A percentile compares a stretch with the other conserved stretches of the same genome.
Evolutionary conservation across 805 yeast genomes (phyloP).

Genomic region (Candida ipomoeae): DNA sequence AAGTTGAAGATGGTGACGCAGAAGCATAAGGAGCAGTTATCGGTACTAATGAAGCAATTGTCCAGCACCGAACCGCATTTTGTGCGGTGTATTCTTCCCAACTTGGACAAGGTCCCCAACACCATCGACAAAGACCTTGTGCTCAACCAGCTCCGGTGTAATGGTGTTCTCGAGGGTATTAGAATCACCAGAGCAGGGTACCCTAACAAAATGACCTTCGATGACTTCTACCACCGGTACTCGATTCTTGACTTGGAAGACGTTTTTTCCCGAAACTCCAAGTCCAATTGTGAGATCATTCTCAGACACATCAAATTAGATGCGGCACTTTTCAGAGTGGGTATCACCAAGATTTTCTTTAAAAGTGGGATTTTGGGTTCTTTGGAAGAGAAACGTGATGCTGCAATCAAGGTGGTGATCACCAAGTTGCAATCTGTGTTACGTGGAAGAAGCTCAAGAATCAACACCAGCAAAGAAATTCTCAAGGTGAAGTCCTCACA

Average conservation of each 20-base stretch:
- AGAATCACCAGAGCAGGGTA: constrained; percentile 96
- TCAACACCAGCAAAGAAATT: constrained; percentile 43
- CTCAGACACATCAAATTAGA: constrained; percentile 62
- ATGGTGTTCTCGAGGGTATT: constrained; percentile 97
- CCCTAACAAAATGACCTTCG: constrained; percentile 85
- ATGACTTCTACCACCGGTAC: constrained; percentile 74
- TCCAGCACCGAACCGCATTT: constrained; percentile 89
- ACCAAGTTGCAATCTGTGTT: constrained; percentile 59
- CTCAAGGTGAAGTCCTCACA: constrained; percentile 66
- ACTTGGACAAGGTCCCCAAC: constrained; percentile 65
- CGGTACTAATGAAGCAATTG: constrained; percentile 65
- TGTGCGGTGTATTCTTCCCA: constrained; percentile 93
- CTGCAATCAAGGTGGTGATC: constrained; percentile 50
- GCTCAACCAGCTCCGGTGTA: constrained; percentile 85
- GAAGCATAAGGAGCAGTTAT: constrained; percentile 82
- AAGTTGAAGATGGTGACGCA: constrained; percentile 66
- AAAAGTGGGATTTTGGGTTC: constrained; percentile 74
- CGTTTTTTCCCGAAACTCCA: constrained; percentile 44
- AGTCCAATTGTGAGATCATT: constrained; percentile 65
- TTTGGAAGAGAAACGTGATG: constrained; percentile 73
- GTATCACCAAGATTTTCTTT: constrained; percentile 70
- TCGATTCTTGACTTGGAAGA: constrained; percentile 54
- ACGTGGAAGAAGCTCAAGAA: constrained; percentile 63
- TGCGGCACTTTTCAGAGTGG: constrained; percentile 55
- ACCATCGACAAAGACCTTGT: constrained; percentile 72